Evolutionary conservation across 1,284 basidiomycete genomes (phyloP).

Genomic region (Butyriboletus regius): DNA sequence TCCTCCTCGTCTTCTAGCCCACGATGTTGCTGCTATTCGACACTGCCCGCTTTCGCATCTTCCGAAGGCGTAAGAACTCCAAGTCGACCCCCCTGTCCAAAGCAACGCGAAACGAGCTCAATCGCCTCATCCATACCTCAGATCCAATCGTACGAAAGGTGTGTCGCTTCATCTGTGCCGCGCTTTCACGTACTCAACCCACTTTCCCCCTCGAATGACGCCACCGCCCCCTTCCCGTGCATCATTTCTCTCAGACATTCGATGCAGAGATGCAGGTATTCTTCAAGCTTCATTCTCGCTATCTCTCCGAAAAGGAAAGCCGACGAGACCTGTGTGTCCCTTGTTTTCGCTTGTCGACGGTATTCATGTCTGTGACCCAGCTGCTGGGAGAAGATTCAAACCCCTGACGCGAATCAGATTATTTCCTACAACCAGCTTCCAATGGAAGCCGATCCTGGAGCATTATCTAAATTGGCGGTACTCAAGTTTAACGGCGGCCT

Average conservation of each 20-base stretch:
- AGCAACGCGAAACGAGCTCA: constrained; percentile 93
- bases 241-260: constrained; percentile 52
- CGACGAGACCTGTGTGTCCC: constrained; percentile 76
- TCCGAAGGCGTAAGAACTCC: constrained; percentile 22
- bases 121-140: constrained; percentile 77
- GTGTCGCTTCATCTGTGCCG: constrained; percentile 10
- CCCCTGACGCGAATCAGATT: constrained; percentile 84
- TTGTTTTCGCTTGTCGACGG: constrained; percentile 10
- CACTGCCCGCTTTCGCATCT: constrained; percentile 16
- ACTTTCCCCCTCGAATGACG: constrained; percentile 28
- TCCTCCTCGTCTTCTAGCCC: constrained; percentile 11
- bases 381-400: constrained; percentile 91
- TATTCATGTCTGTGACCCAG: constrained; percentile 39
- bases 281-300: constrained; percentile 95
- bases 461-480: constrained; percentile 88
- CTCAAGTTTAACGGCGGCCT: constrained; percentile 98
- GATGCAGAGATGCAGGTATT: constrained; percentile 96
- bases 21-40: constrained; percentile 18
- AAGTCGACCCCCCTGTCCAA: constrained; percentile 47
- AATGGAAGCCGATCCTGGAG: constrained; percentile 51
- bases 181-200: neutral
- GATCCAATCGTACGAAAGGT: constrained; percentile 79
- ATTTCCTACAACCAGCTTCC: constrained; percentile 76
- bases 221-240: constrained; percentile 1
- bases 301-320: constrained; percentile 86